Conservation (phyloP, 768 basidiomycete species). For the Chalciporus piperatus region DNA sequence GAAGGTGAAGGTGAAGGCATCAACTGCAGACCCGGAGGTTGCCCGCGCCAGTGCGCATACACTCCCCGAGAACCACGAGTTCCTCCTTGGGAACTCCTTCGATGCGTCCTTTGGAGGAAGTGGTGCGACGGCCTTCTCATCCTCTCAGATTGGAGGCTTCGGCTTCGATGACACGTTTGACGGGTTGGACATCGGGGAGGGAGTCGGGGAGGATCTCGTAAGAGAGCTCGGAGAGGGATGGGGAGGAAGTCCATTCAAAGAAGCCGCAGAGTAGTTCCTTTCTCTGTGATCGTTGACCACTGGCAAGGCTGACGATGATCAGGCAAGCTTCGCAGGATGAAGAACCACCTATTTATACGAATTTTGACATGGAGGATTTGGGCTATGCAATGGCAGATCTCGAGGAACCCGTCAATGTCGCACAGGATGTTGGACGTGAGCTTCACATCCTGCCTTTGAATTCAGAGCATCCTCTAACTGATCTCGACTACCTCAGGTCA, state of each 20-base stretch:
- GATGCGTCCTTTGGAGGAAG: constrained; percentile 54
- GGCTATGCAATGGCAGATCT: constrained; percentile 24
- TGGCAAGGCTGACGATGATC: constrained; percentile 8
- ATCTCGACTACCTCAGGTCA: not conserved
- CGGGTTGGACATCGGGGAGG: constrained; percentile 54
- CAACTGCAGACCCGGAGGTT: constrained; percentile 38
- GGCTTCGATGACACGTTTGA: constrained; percentile 56
- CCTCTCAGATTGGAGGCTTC: constrained; percentile 54
- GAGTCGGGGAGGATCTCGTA: constrained; percentile 71
- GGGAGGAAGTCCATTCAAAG: constrained; percentile 34
- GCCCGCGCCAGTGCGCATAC: constrained; percentile 56
- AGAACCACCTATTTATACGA: constrained; percentile 12
- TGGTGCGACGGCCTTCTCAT: constrained; percentile 39
- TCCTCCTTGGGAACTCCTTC: constrained; percentile 63
- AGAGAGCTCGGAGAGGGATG: constrained; percentile 73
- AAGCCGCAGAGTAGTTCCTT: constrained; percentile 13
- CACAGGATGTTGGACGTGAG: not conserved
- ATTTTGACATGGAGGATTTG: constrained; percentile 16
- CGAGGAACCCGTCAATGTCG: not conserved
- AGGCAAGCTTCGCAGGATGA: constrained; percentile 17
- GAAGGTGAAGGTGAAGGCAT: constrained; percentile 27
- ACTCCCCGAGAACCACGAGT: constrained; percentile 68
- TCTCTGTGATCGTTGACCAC: not conserved
- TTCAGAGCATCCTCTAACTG: not conserved
- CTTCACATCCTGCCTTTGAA: not conserved